Base-by-base conservation (phyloP, 257 asterid species). In the Capsicum chinense region DNA sequence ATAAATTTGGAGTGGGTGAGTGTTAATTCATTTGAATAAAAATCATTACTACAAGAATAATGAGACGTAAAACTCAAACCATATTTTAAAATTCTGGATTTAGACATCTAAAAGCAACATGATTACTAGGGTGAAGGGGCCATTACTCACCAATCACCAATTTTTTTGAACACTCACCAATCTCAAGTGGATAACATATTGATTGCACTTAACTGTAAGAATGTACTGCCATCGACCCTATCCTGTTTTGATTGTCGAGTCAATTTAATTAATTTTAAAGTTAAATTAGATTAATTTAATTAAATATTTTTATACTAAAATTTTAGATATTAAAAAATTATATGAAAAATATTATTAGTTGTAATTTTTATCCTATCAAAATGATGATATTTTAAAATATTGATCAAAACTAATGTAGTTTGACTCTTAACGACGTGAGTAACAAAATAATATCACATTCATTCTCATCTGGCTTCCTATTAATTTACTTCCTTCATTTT, bases 121-220 rank as follows among this genome's bases (percentile, higher is more conserved):
- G 60, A 48, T 73, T 48, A 73, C 60, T 73, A 19, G 60, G 80
- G 56, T 47, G 39, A 71, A 71, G 42, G 39, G 59, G 80, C 42
- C 59, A 50, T 73, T 1, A 11, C 80, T 73, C 60, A n/a, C 44
- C 42, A 73, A 48, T 73, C 42, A 67, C 50, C 74, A 16, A 2
- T 7, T 59, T 59, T 59, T 17, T 59, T 17, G 6, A 16, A 6
- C 63, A 12, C 44, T 12, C 73, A 66, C 48, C 73, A 68, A 4
- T 71, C 59, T 73, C 37, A 48, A 73, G 80, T 48, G 44, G 80
- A 73, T 19, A 73, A n/a, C 39, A 73, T 11, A n/a, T 11, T 14
- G 74, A 67, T 35, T 67, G 48, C 17, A 35, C 74, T 35, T 14
- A 13, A 68, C 21, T 68, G 7, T 15, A 68, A 68, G 52, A 26